Percentiles rank a stretch among this genome's conserved stretches.
Conservation (phyloP, 1,139 yeast genomes). For the Yamadazyma pseudoaaseri region DNA sequence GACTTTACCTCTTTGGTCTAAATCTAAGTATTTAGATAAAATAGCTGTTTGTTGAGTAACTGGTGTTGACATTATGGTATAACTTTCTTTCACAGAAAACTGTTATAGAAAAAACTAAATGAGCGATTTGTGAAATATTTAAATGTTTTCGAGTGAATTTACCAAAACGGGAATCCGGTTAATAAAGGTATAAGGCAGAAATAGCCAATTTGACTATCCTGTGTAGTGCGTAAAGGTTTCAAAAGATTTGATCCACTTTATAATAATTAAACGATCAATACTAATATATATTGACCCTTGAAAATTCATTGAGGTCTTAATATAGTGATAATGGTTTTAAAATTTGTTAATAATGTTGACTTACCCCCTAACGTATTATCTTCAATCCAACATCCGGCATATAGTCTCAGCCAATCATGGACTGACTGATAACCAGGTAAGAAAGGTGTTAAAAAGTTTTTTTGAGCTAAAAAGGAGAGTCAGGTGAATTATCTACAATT, state of each 20-base stretch:
- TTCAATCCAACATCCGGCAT: neutral
- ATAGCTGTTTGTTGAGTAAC: slow-evolving; percentile 71
- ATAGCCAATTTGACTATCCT: too few relatives aligned
- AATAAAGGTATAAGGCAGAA: neutral
- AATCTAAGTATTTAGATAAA: slow-evolving; percentile 76
- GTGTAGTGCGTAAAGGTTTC: too few relatives aligned
- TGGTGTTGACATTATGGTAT: slow-evolving; percentile 30
- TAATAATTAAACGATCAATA: too few relatives aligned
- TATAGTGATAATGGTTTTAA: too few relatives aligned
- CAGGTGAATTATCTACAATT: too few relatives aligned
- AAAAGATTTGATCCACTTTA: too few relatives aligned
- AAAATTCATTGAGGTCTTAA: too few relatives aligned
- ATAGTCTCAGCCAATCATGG: slow-evolving; percentile 9
- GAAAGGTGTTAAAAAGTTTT: slow-evolving; percentile 4
- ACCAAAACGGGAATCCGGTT: neutral
- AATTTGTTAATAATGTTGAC: too few relatives aligned
- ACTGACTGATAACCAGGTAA: slow-evolving; percentile 11
- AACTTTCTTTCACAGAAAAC: slow-evolving; percentile 1
- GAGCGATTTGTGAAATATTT: slow-evolving; percentile 6
- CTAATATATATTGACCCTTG: too few relatives aligned
- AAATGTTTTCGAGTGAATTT: slow-evolving; percentile 2
- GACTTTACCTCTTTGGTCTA: slow-evolving; percentile 82
- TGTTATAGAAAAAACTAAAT: slow-evolving; percentile 1
- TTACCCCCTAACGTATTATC: neutral
- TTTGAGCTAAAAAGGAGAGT: neutral